A percentile compares a stretch with the other conserved stretches of the same genome.
These are phyloP conservation scores for Vitellaria paradoxa DNA, from an alignment of 179 eudicot species.

Conservation along the genomic window DNA sequence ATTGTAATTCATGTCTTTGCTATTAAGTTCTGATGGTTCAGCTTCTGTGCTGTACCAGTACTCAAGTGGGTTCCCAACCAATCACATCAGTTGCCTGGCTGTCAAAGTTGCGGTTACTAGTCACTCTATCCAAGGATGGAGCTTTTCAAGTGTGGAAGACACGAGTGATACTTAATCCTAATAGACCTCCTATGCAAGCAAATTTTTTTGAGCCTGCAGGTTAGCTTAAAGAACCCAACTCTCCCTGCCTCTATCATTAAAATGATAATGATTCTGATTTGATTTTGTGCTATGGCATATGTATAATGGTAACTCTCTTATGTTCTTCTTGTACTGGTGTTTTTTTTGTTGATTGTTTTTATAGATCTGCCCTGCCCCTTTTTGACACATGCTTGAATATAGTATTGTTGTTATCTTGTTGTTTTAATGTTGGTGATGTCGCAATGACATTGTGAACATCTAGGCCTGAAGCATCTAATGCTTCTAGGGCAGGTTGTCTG, in stretches of 20 bases:
- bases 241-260: constrained; percentile 14
- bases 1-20: background rate
- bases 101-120: constrained; percentile 66
- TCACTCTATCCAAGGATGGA: constrained; percentile 90
- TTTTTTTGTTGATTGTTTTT: constrained; percentile 5
- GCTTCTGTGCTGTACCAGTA: constrained; percentile 49
- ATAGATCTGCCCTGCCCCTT: background rate
- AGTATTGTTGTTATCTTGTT: background rate
- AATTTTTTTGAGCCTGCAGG: constrained; percentile 97
- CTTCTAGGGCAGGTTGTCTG: background rate
- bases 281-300: background rate
- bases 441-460: background rate
- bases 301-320: background rate
- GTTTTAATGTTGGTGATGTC: background rate
- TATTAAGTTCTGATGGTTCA: constrained; percentile 16
- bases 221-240: constrained; percentile 31
- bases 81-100: constrained; percentile 92
- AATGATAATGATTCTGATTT: background rate
- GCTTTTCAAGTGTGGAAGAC: constrained; percentile 96
- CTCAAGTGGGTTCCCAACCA: constrained; percentile 97
- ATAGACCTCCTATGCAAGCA: constrained; percentile 83
- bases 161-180: constrained; percentile 69
- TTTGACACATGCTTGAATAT: background rate
- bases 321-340: background rate
- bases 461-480: constrained; percentile 1